Evolutionary conservation across 805 yeast genomes (phyloP).

Genomic region (Saturnispora diversa): DNA sequence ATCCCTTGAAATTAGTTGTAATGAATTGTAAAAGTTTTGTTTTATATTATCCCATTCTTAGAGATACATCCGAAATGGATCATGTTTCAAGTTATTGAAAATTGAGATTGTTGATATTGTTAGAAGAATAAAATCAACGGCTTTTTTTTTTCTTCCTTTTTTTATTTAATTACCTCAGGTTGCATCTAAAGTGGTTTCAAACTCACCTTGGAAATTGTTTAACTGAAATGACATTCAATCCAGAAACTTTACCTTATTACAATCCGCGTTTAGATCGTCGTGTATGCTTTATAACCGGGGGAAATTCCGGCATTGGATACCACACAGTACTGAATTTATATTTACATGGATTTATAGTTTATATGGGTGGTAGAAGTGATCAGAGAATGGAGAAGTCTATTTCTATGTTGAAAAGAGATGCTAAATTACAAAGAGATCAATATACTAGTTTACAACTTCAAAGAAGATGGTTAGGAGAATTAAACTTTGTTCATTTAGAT

Average conservation of each 20-base stretch:
- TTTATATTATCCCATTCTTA: no score
- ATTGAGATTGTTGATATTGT: no score
- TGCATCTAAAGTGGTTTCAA: no score
- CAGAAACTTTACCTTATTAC: slow-evolving; percentile 50
- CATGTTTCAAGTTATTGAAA: no score
- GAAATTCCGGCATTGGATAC: slow-evolving; percentile 76
- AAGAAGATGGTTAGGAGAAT: slow-evolving; percentile 38
- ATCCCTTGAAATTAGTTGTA: no score
- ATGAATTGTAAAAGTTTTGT: no score
- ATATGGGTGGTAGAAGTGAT: slow-evolving; percentile 63
- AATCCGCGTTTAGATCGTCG: slow-evolving; percentile 48
- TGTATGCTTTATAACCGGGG: slow-evolving; percentile 73
- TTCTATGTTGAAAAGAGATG: slow-evolving; percentile 47
- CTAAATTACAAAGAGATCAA: slow-evolving; percentile 29
- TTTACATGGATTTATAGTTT: slow-evolving; percentile 69
- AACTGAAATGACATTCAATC: slow-evolving; percentile 26
- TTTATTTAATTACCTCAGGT: no score
- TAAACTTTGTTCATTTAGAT: slow-evolving; percentile 49
- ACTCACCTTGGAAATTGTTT: no score
- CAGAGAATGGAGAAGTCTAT: slow-evolving; percentile 51
- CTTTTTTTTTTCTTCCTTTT: neutral
- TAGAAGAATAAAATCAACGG: no score
- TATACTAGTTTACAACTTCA: slow-evolving; percentile 16
- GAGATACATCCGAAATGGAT: no score
- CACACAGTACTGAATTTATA: slow-evolving; percentile 67